Conservation (phyloP, 2,329 filamentous ascomycete species). For the Pezicula rhizophila region DNA sequence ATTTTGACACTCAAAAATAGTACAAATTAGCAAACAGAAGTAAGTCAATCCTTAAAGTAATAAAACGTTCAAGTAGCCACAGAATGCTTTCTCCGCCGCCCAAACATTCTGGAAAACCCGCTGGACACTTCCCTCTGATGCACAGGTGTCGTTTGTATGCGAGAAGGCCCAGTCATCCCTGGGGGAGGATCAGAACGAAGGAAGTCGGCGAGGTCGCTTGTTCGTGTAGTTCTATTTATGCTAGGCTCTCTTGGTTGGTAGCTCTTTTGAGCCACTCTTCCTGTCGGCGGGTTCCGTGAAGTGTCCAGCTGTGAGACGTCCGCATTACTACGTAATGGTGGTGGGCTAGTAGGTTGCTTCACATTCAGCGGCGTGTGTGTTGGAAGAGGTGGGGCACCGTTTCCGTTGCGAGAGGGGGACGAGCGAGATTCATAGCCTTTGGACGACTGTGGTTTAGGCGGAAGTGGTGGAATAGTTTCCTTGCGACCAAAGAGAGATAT, state of each 20-base stretch:
- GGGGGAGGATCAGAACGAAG: conserved; percentile 60
- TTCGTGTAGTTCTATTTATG: conserved; percentile 30
- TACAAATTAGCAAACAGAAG: neutral
- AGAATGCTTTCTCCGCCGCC: conserved; percentile 4
- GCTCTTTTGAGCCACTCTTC: conserved; percentile 42
- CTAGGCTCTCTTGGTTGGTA: conserved; percentile 33
- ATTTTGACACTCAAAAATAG: neutral
- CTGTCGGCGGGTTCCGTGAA: conserved; percentile 14
- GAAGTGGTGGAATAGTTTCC: conserved; percentile 27
- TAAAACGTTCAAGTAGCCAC: neutral
- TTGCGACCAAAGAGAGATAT: conserved; percentile 49
- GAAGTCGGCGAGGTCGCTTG: conserved; percentile 67
- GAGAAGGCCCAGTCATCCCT: neutral
- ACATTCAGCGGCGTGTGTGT: conserved; percentile 34
- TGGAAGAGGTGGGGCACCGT: conserved; percentile 31
- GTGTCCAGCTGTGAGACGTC: conserved; percentile 16
- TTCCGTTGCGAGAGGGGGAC: conserved; percentile 20
- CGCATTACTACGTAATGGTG: conserved; percentile 17
- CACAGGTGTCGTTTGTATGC: neutral
- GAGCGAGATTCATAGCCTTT: conserved; percentile 24
- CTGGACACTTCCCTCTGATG: conserved; percentile 4
- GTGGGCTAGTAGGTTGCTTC: conserved; percentile 46
- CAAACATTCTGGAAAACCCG: conserved; percentile 9
- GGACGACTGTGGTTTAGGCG: conserved; percentile 25
- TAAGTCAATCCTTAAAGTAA: neutral